Base-by-base conservation (phyloP, 1,284 basidiomycete genomes). In the Ceratobasidium papillatum region DNA sequence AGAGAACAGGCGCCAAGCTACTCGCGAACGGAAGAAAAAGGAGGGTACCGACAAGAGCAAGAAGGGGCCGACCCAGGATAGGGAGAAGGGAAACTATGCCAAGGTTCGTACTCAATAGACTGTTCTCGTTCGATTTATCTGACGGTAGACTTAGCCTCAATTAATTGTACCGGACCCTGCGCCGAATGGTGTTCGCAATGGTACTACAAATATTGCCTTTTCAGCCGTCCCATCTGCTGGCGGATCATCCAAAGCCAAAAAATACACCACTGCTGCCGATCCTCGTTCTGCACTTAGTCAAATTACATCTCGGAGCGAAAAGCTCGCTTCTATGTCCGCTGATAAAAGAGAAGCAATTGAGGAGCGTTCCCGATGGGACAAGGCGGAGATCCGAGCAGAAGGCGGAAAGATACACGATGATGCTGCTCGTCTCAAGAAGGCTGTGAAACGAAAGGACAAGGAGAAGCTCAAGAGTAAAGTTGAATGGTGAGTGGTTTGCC, bases 331-430 rank as follows among this genome's bases (percentile, higher is more conserved):
- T 0, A 80, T 96, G 78, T 89, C 93, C 0, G 91, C 91, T 66
- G 94, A 94, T 58, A 93, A 94, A 81, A 88, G 93, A 25, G 91
- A 92, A 79, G 86, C 86, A 63, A 86, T 90, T 5, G 89, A 93
- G 80, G 94, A 95, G 80, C 86, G 86, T 75, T 91, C 95, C 75
- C 88, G 90, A 78, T 97, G 95, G 94, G 89, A 89, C 69, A 96
- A 95, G 83, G 94, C 95, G 0, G 89, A 91, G 79, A 90, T 93
- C 51, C 86, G 94, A 62, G 85, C 96, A 75, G 91, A 92, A 59
- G 96, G 95, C 3, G 90, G 90, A 54, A 98, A 97, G 83, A 89
- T 98, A 36, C 88, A 88, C 65, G 95, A 98, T 79, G 92, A 95
- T 78, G 93, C 94, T 80, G 82, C 78, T 3, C 85, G 91, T 62